Percentiles rank a stretch among this genome's conserved stretches.
These are phyloP conservation scores for Amanita exitialis DNA, from an alignment of 768 basidiomycete genomes.

Conservation along the genomic window DNA sequence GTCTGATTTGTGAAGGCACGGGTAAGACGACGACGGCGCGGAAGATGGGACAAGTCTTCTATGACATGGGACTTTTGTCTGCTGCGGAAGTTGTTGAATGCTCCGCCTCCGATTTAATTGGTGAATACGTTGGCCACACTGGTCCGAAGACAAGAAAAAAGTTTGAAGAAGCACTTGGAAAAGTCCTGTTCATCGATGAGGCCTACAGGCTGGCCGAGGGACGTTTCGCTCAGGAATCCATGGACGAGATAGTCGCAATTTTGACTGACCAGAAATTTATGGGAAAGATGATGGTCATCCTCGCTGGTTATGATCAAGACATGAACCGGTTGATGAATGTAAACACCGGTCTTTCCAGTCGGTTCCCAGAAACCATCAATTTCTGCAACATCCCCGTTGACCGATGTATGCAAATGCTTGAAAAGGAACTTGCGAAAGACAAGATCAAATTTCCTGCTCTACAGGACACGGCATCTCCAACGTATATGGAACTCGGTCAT, in stretches of 20 bases:
- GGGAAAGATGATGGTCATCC: constrained; percentile 52
- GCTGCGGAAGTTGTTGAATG: constrained; percentile 49
- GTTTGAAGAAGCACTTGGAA: constrained; percentile 56
- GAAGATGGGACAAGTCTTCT: constrained; percentile 54
- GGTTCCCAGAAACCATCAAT: constrained; percentile 51
- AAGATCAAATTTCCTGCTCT: constrained; percentile 28
- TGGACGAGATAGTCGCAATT: constrained; percentile 58
- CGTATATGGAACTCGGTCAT: constrained; percentile 25
- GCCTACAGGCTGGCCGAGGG: constrained; percentile 57
- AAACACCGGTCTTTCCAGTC: constrained; percentile 57
- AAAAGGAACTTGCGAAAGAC: constrained; percentile 34
- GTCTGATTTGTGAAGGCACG: constrained; percentile 29
- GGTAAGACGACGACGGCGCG: constrained; percentile 56
- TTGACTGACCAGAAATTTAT: constrained; percentile 50
- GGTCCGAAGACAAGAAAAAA: constrained; percentile 53
- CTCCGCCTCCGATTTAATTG: constrained; percentile 62
- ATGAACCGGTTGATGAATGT: constrained; percentile 50
- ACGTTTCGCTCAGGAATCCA: constrained; percentile 58
- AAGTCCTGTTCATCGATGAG: constrained; percentile 64
- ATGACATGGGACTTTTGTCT: constrained; percentile 48
- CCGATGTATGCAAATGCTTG: constrained; percentile 39
- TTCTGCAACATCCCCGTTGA: constrained; percentile 42
- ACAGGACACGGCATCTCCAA: constrained; percentile 16
- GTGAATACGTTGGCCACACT: constrained; percentile 62
- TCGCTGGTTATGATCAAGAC: constrained; percentile 62